Percentiles rank a stretch among this genome's conserved stretches.
Evolutionary conservation across 306 rosid species (phyloP).

Genomic region (Clitoria ternatea): DNA sequence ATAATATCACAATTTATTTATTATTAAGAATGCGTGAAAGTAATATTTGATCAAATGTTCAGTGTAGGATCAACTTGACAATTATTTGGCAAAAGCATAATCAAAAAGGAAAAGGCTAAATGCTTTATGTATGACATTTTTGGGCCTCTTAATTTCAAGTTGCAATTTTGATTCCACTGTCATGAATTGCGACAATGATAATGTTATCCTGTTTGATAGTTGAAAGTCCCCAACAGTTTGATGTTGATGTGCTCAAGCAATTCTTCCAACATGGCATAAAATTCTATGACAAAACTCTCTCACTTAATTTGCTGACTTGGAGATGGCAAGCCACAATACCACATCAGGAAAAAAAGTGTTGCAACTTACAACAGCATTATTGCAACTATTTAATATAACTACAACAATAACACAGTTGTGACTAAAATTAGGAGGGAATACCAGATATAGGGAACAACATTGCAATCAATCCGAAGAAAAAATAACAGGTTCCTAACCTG

Average conservation of each 20-base stretch:
- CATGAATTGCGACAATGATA: neutral
- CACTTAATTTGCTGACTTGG: conserved; percentile 5
- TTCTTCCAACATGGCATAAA: neutral
- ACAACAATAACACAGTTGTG: neutral
- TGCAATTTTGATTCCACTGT: neutral
- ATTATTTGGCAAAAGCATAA: conserved; percentile 24
- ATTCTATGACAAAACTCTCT: neutral
- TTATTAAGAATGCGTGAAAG: neutral
- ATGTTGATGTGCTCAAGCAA: neutral
- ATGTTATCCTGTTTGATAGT: neutral
- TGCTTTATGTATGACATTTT: neutral
- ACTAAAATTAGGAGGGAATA: conserved; percentile 8
- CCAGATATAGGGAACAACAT: conserved; percentile 3
- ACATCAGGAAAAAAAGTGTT: neutral
- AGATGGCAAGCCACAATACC: neutral
- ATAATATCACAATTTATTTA: conserved; percentile 17
- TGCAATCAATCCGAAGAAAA: conserved; percentile 14
- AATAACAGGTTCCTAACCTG: conserved; percentile 36
- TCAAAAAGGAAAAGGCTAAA: conserved; percentile 1
- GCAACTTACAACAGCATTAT: conserved; percentile 9
- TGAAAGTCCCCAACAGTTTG: neutral
- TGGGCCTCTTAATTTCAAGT: neutral
- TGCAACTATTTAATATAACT: conserved; percentile 9
- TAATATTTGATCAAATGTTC: conserved; percentile 15
- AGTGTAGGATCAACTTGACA: conserved; percentile 4